Evolutionary conservation across 1,284 basidiomycete genomes (phyloP).

Genomic region (Cutaneotrichosporon sp.): DNA sequence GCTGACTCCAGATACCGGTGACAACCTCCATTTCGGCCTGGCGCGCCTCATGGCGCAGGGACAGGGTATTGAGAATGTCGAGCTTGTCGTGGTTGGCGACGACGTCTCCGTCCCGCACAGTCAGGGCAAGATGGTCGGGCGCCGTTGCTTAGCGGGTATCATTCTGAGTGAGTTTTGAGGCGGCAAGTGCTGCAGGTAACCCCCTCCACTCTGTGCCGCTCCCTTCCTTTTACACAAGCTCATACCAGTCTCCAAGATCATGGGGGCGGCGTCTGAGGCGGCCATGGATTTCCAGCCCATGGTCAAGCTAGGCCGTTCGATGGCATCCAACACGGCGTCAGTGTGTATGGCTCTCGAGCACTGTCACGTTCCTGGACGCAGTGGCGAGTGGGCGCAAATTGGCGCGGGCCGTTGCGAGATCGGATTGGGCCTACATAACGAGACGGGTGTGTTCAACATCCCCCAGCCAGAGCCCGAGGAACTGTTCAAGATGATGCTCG

Average conservation of each 20-base stretch:
- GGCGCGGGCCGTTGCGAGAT: constrained; percentile 54
- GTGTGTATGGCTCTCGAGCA: constrained; percentile 56
- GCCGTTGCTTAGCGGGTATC: constrained; percentile 55
- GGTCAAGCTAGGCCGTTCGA: constrained; percentile 41
- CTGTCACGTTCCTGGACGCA: constrained; percentile 56
- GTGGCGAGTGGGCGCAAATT: constrained; percentile 51
- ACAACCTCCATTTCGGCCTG: constrained; percentile 57
- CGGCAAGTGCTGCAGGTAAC: constrained; percentile 7
- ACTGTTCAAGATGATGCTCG: constrained; percentile 42
- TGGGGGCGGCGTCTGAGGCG: constrained; percentile 45
- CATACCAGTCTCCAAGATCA: constrained; percentile 46
- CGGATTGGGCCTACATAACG: constrained; percentile 57
- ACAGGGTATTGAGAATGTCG: constrained; percentile 51
- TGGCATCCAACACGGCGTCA: constrained; percentile 52
- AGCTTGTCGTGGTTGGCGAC: constrained; percentile 56
- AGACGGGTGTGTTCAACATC: constrained; percentile 54
- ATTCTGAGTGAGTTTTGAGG: constrained; percentile 44
- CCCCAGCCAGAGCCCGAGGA: constrained; percentile 41
- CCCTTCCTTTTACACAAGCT: background rate
- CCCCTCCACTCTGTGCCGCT: no score
- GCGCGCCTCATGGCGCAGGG: constrained; percentile 32
- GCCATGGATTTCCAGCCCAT: constrained; percentile 40
- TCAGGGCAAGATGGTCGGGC: constrained; percentile 55
- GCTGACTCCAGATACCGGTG: constrained; percentile 47
- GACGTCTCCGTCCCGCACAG: constrained; percentile 56